A percentile compares a stretch with the other conserved stretches of the same genome.
phyloP scores from a whole-genome alignment of 352 stramenopile genomes.

The Achlya hypogyna region DNA sequence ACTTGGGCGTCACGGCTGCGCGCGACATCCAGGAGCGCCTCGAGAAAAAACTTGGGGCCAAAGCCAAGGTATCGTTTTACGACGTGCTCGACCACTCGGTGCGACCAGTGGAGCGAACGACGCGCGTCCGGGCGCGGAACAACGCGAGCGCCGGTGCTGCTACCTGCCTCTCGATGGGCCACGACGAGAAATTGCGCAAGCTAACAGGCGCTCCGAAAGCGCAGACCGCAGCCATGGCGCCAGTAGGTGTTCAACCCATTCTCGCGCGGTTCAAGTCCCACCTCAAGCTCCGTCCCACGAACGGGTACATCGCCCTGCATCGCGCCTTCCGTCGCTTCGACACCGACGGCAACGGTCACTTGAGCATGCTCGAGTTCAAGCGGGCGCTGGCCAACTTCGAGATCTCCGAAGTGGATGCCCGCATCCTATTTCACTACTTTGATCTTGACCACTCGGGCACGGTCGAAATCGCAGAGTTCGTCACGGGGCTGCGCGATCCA shows the following conservation, averaged over 20 bases:
- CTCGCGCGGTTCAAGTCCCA: conserved; percentile 33
- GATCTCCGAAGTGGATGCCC: conserved; percentile 31
- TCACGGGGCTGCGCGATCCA: conserved; percentile 33
- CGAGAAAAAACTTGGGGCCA: conserved; percentile 1
- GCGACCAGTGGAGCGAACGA: conserved; percentile 14
- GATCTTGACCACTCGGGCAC: conserved; percentile 75
- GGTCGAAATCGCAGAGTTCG: conserved; percentile 81
- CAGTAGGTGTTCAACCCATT: conserved; percentile 35
- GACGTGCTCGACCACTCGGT: conserved; percentile 50
- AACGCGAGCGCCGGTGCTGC: conserved; percentile 46
- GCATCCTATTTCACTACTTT: conserved; percentile 73
- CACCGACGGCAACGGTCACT: conserved; percentile 13
- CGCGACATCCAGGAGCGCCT: conserved; percentile 7
- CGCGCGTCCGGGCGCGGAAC: conserved; percentile 30
- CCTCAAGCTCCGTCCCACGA: conserved; percentile 32
- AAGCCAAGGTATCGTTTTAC: conserved; percentile 28
- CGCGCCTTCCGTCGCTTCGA: conserved; percentile 18
- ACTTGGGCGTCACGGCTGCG: conserved; percentile 27
- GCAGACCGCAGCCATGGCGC: conserved; percentile 20
- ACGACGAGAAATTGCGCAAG: neutral
- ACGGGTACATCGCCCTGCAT: conserved; percentile 13
- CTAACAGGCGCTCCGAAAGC: neutral
- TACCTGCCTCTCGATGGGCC: conserved; percentile 29
- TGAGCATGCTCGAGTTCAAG: conserved; percentile 21
- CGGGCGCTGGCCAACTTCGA: conserved; percentile 19